Evolutionary conservation across 2,329 filamentous ascomycete genomes (phyloP).

Genomic region (Penicillium vulpinum): DNA sequence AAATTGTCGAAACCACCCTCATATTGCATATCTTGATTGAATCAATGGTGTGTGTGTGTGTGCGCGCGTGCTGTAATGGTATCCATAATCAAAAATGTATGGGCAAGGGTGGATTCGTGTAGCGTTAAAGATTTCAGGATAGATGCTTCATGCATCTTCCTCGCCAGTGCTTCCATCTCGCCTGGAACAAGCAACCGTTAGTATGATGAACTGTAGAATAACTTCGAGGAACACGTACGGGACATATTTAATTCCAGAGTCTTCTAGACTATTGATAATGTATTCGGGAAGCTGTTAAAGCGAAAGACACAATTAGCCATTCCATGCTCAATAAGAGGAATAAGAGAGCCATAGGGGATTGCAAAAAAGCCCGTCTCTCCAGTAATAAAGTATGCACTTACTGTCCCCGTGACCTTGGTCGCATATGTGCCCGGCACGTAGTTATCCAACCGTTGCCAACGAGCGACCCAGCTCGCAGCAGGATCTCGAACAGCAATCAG

Average conservation of each 20-base stretch:
- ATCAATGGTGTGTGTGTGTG: constrained; percentile 2
- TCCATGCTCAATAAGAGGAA: not conserved
- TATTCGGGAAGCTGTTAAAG: constrained; percentile 55
- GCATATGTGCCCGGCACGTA: constrained; percentile 92
- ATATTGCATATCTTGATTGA: not conserved
- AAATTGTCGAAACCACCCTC: constrained; percentile 7
- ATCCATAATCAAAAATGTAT: constrained; percentile 7
- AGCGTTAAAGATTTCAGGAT: constrained; percentile 2
- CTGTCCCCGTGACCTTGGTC: constrained; percentile 84
- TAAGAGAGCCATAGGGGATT: not conserved
- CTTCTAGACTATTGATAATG: constrained; percentile 56
- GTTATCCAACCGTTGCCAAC: constrained; percentile 87
- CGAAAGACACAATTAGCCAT: not conserved
- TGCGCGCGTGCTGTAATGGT: constrained; percentile 13
- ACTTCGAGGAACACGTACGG: constrained; percentile 45
- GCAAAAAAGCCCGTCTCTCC: not conserved
- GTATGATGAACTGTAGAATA: not conserved
- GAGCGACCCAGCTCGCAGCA: constrained; percentile 87
- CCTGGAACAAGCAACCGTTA: constrained; percentile 24
- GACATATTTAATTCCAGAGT: constrained; percentile 61
- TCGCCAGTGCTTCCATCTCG: constrained; percentile 50
- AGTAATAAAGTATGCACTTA: constrained; percentile 36
- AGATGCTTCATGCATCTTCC: constrained; percentile 39
- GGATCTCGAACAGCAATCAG: constrained; percentile 83
- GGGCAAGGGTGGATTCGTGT: constrained; percentile 6